Evolutionary conservation across 768 basidiomycete genomes (phyloP), one percentile per base, ranked within the genome.

Genomic region (Leccinum variicolor): DNA sequence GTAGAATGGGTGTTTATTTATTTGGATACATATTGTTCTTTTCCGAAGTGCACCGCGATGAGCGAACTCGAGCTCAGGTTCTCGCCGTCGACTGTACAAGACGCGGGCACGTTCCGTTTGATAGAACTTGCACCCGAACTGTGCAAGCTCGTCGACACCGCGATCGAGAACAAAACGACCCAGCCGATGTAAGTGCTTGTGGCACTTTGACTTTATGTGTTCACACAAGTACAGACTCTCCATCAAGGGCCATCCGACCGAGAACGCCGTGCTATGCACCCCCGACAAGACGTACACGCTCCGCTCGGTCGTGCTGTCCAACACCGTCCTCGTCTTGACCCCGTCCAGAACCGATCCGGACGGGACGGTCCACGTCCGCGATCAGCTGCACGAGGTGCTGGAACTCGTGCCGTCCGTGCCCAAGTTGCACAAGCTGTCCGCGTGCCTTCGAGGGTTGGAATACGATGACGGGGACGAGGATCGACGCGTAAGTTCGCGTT

Each of bases 211-310:
- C 2, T 33, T 1, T 13, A 8, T 25, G 25, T 25, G 4, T 39
- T 63, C 21, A 54, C 31, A 19, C 11, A 55, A 55, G 9, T 11
- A 45, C 63, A 89, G 89, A 43, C 70, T 94, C 53, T 79, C 80
- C 26, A 87, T 98, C 74, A 95, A 94, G 70, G 96, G 95, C 7
- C 77, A 85, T 46, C 72, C 83, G 2, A 79, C 81, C 28, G 94
- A 98, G 63, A 89, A 95, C 64, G 96, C 95, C 0, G 94, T 97
- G 0, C 75, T 96, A 9, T 98, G 96, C 70, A 96, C 94, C 0
- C 64, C 77, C 0, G 79, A 86, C 56, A 85, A 82, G 68, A 98
- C 96, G 0, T 99, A 89, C 68, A 67, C 82, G 2, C 75, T 98
- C 26, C 86, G 95, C 55, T 89, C 94, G 0, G 87, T 98, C n/a